Evolutionary conservation across 139 green algal genomes (phyloP).

Genomic region (Choricystis sp.): DNA sequence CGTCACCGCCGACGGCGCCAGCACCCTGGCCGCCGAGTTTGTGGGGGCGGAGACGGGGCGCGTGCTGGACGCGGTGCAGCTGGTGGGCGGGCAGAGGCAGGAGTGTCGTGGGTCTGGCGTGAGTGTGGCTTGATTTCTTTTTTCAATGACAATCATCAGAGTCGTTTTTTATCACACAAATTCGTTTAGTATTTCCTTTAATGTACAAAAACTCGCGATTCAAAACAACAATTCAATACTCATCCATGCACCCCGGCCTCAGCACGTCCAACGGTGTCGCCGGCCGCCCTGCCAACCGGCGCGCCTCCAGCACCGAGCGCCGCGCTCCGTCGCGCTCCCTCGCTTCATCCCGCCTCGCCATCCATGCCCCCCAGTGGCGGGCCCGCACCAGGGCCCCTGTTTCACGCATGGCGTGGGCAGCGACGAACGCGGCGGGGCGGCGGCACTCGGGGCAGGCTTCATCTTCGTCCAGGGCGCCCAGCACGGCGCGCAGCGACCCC

Average conservation of each 20-base stretch:
- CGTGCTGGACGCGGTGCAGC: background rate
- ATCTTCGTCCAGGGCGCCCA: constrained; percentile 4
- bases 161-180: background rate
- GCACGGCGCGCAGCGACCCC: constrained; percentile 14
- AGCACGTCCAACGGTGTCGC: background rate
- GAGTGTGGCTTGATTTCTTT: background rate
- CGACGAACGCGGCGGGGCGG: constrained; percentile 8
- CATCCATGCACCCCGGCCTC: background rate
- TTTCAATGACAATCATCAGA: background rate
- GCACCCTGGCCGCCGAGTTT: background rate
- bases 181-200: background rate
- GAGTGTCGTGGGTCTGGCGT: background rate
- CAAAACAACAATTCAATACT: background rate
- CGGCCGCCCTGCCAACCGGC: background rate
- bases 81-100: background rate
- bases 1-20: background rate
- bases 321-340: background rate
- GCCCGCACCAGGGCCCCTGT: constrained; percentile 7
- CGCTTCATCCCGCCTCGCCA: constrained; percentile 8
- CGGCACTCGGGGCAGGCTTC: constrained; percentile 20
- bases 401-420: constrained; percentile 9
- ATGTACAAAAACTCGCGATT: background rate
- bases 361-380: constrained; percentile 9
- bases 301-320: background rate
- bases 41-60: background rate